Evolutionary conservation across 1,284 basidiomycete genomes (phyloP).

Genomic region (Rhodotorula sp.): DNA sequence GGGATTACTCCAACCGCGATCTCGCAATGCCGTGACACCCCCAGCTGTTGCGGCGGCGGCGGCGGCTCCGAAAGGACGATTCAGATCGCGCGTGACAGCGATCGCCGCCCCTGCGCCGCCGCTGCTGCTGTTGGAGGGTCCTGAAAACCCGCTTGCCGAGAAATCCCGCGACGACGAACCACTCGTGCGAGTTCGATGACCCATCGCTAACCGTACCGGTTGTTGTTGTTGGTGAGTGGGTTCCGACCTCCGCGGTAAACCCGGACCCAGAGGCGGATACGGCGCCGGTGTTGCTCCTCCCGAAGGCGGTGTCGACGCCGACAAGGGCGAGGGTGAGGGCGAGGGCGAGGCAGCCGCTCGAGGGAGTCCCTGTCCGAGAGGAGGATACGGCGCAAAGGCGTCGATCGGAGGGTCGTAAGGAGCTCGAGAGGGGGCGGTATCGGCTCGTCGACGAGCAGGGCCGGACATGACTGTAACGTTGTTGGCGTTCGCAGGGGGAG

Average conservation of each 20-base stretch:
- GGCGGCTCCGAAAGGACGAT: slow-evolving; percentile 4
- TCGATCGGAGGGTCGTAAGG: not conserved
- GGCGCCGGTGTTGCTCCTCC: not conserved
- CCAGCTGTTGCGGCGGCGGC: slow-evolving; percentile 11
- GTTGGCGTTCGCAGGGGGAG: not conserved
- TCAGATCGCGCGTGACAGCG: slow-evolving; percentile 1
- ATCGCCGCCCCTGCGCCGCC: not conserved
- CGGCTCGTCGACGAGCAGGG: slow-evolving; percentile 24
- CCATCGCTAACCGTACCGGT: not conserved
- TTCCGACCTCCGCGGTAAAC: slow-evolving; percentile 1
- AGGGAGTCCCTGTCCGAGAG: slow-evolving; percentile 3
- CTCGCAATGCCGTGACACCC: slow-evolving; percentile 2
- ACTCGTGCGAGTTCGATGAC: slow-evolving; percentile 1
- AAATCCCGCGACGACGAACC: not conserved
- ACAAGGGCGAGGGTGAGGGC: not conserved
- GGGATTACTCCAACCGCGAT: slow-evolving; percentile 15
- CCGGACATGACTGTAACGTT: too few species aligned
- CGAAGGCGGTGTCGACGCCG: not conserved
- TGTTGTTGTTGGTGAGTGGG: too few species aligned
- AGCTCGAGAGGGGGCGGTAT: slow-evolving; percentile 29
- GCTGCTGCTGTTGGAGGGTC: not conserved
- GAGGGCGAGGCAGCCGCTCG: not conserved
- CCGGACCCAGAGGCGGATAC: slow-evolving; percentile 14
- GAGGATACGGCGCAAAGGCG: slow-evolving; percentile 8
- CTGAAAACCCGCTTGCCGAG: not conserved